Conservation (phyloP, 495 filamentous ascomycete genomes). For the Astrocystis sublimbata region DNA sequence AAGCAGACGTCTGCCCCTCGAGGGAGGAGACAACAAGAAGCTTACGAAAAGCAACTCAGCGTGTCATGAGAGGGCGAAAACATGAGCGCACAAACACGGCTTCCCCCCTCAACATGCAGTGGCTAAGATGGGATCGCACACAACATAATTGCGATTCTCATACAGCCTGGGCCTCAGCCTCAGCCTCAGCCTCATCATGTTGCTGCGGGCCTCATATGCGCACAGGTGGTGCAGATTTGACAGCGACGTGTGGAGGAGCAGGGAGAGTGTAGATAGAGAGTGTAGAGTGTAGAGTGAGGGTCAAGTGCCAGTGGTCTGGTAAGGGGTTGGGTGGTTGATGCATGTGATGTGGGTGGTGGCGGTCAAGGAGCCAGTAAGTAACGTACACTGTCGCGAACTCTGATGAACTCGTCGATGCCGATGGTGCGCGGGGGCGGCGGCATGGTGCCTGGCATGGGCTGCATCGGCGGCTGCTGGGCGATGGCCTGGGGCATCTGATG, state of each 20-base stretch:
- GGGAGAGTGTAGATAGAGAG: too few relatives aligned
- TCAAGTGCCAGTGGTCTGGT: neutral
- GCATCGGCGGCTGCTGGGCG: slow-evolving; percentile 29
- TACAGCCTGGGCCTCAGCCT: too few relatives aligned
- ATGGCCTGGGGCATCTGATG: slow-evolving; percentile 20
- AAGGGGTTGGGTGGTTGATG: too few relatives aligned
- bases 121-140: neutral
- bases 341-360: neutral
- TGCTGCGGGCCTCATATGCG: neutral
- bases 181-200: too few relatives aligned
- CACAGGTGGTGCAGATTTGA: neutral
- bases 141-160: neutral
- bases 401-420: slow-evolving; percentile 50
- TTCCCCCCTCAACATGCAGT: neutral
- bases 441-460: slow-evolving; percentile 27
- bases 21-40: neutral
- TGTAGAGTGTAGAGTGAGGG: too few relatives aligned
- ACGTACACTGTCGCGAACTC: slow-evolving; percentile 55
- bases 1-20: neutral
- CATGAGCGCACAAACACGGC: neutral
- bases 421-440: slow-evolving; percentile 40
- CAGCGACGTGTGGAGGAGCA: too few relatives aligned
- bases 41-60: neutral
- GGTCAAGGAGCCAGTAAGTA: slow-evolving; percentile 3
- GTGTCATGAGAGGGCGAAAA: neutral